Conservation (phyloP, 495 filamentous ascomycete species). For the Alectoria sarmentosa region DNA sequence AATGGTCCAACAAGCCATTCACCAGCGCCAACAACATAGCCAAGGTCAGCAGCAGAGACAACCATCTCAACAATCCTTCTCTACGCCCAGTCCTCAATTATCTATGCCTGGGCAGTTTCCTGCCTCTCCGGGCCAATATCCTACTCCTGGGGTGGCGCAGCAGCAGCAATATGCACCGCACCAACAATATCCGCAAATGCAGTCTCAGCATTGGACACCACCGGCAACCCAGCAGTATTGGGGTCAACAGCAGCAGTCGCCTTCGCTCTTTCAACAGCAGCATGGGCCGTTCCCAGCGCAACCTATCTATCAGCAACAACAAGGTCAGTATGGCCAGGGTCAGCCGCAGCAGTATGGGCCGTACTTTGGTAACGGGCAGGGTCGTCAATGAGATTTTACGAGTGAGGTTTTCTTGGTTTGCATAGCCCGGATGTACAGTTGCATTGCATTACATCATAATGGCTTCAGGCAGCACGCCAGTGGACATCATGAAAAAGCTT, state of each 20-base stretch:
- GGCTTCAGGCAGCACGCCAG: conserved; percentile 2
- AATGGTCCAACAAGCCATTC: conserved; percentile 73
- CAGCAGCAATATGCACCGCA: conserved; percentile 17
- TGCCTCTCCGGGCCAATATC: conserved; percentile 19
- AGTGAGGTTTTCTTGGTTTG: background rate
- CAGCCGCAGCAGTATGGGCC: conserved; percentile 28
- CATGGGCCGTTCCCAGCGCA: conserved; percentile 35
- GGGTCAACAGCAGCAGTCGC: conserved; percentile 16
- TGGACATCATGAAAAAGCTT: background rate
- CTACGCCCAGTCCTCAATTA: conserved; percentile 23
- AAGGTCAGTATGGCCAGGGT: conserved; percentile 24
- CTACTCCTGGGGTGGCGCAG: conserved; percentile 1
- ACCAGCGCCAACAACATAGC: conserved; percentile 60
- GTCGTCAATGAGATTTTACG: conserved; percentile 1
- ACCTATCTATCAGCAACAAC: conserved; percentile 28
- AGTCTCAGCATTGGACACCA: conserved; percentile 22
- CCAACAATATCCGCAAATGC: conserved; percentile 24
- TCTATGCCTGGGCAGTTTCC: conserved; percentile 26
- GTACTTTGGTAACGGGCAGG: conserved; percentile 24
- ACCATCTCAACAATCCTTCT: conserved; percentile 38
- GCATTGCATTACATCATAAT: conserved; percentile 7
- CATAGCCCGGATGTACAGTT: conserved; percentile 11
- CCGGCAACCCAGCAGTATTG: conserved; percentile 21
- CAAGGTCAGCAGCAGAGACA: conserved; percentile 38
- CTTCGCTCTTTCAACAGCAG: conserved; percentile 28